Conservation (phyloP, 2,329 filamentous ascomycete species). For the Lecanicillium sp. region DNA sequence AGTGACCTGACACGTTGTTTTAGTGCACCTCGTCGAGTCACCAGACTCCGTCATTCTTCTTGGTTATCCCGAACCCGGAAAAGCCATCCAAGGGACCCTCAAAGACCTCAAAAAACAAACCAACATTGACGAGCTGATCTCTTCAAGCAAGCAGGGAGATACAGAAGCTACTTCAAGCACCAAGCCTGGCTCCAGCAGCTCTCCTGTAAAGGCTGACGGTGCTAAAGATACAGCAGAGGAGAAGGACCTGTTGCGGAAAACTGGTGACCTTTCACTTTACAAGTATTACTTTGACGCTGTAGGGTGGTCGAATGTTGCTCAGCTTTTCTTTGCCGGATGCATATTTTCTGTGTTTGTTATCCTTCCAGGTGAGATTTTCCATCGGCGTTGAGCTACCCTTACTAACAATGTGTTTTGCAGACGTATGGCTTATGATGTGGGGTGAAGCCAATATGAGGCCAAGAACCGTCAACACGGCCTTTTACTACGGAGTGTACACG, state of each 20-base stretch:
- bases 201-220: constrained; percentile 8
- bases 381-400: no score
- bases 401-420: constrained; percentile 6
- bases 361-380: constrained; percentile 12
- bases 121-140: constrained; percentile 3
- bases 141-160: constrained; percentile 1
- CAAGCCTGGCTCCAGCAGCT: neutral
- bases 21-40: constrained; percentile 14
- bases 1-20: neutral
- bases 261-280: constrained; percentile 12
- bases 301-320: constrained; percentile 5
- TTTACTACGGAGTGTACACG: constrained; percentile 13
- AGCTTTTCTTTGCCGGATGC: constrained; percentile 11
- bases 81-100: constrained; percentile 1
- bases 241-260: constrained; percentile 4
- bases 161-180: neutral
- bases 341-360: constrained; percentile 11
- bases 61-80: neutral
- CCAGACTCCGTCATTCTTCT: constrained; percentile 11
- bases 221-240: constrained; percentile 3
- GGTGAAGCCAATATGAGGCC: constrained; percentile 12
- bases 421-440: constrained; percentile 18
- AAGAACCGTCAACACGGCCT: constrained; percentile 12
- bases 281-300: constrained; percentile 12
- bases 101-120: constrained; percentile 1